These are phyloP conservation scores for Auriscalpium microsporum DNA, from an alignment of 768 basidiomycete species.

Conservation along the genomic window DNA sequence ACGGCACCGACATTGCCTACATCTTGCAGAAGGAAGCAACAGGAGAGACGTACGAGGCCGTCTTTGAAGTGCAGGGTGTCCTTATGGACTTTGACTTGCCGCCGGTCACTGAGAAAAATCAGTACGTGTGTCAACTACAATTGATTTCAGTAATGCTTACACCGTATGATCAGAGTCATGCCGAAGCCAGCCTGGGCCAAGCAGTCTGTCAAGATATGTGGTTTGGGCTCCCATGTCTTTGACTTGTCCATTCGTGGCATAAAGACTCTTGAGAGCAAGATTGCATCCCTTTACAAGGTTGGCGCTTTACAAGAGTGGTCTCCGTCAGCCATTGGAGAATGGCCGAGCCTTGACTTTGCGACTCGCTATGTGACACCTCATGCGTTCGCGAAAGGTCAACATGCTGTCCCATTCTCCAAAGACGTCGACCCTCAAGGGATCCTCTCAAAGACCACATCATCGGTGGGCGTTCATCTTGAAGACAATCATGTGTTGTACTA, in stretches of 20 bases:
- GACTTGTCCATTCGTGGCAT: not conserved
- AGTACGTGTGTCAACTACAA: not conserved
- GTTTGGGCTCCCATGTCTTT: not conserved
- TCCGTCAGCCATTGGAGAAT: not conserved
- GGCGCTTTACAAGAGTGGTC: not conserved
- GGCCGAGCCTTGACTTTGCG: not conserved
- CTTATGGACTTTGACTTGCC: not conserved
- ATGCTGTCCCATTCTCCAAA: not conserved
- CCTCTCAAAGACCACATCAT: not conserved
- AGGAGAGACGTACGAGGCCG: not conserved
- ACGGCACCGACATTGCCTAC: too few species aligned
- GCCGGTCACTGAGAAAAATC: not conserved
- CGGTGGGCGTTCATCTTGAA: not conserved
- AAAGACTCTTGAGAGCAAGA: not conserved
- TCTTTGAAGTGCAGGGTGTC: not conserved
- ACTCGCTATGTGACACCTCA: not conserved
- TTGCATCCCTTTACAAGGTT: not conserved
- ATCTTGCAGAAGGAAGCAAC: too few species aligned
- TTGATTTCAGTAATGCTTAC: not conserved
- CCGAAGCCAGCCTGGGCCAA: not conserved
- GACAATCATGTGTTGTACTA: not conserved
- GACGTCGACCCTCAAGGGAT: not conserved
- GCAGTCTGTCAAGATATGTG: not conserved
- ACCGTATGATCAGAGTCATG: not conserved
- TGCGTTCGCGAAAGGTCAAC: not conserved